Base-by-base conservation (phyloP, 129 eudicot genomes). In the Arctium minus region DNA sequence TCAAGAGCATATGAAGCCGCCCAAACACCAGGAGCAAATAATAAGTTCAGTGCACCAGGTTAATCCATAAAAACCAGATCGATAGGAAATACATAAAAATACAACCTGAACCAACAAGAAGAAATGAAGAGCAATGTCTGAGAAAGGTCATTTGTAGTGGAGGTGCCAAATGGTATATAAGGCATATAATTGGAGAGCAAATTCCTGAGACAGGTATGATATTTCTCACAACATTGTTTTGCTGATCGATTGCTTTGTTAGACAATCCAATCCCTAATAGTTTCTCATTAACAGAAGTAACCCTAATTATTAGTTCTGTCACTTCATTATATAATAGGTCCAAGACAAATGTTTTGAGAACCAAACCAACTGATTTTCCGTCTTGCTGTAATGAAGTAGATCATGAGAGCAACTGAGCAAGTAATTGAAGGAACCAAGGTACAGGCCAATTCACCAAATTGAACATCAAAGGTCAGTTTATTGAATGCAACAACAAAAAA, bases 11-110 rank as follows among this genome's bases (percentile, higher is more conserved):
- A 86, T 48, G 81, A 77, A 48, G 86, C 90, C 42, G 87, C 89
- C 89, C 91, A 89, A 82, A 89, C 89, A 70, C 86, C 89, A 84
- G 86, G 90, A 13, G 84, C 86, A 80, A 80, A 89, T 40, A 88
- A 74, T 30, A 92, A 72, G 84, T 79, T 83, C 67, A 81, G 70
- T 56, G 73, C 83, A 79, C 77, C 70, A 86, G 81, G 74, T 75
- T 75, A 39, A 73, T 82, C 92, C 90, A 92, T 89, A 82, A 80
- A 87, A 75, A 84, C 81, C 73, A 70, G 35, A 83, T 72, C 73
- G 40, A 53, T 74, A 72, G 36, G 10, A 32, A 65, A 33, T 48
- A 79, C 89, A 84, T 88, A 62, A 53, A 39, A 73, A 77, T 75
- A 80, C 53, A 85, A 77, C 90, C 90, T 85, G 83, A 76, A 85